Base-by-base conservation (phyloP, 176 grass and related monocot species). In the Neostapfia colusana region DNA sequence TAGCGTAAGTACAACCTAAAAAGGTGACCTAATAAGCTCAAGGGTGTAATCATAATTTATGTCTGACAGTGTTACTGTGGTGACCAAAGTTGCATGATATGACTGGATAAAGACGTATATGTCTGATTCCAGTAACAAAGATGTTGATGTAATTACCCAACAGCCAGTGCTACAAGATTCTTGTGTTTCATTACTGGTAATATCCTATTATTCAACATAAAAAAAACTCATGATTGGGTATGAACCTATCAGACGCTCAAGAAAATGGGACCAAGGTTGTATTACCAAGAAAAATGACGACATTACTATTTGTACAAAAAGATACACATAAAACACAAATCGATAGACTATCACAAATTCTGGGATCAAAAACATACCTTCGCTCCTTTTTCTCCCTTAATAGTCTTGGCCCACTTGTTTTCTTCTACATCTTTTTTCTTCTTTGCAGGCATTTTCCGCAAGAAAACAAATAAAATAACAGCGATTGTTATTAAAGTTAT, bases 401-500 rank as follows among this genome's bases (percentile, higher is more conserved):
- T 94, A 81, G 78, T 84, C 78, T 98, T 94, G 18, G 89, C 95
- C 95, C 95, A 98, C 53, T 82, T 98, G 71, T 98, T 98, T 85
- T 94, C 95, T 89, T 94, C 95, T 50, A 90, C 28, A 31, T 88
- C 89, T 46, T 94, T 97, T 80, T 70, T 82, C 60, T 87, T 94
- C 81, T 86, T 98, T 4, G 70, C 63, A 48, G 95, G 91, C 73
- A 92, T 74, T 81, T 65, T 98, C 24, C 82, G 51, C 83, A 98
- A 81, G 82, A 81, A 88, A 79, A 98, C 40, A 83, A 88, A 98
- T 27, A 95, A 68, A 87, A 94, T 68, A 84, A 86, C 56, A 70
- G 69, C 73, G 67, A 90, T 85, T 54, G 90, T 45, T 18, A 92
- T 50, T 21, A 79, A 84, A 46, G 88, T 91, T 55, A 90, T 42